Conservation (phyloP, 2,329 filamentous ascomycete genomes). For the Arthrocladium fulminans region DNA sequence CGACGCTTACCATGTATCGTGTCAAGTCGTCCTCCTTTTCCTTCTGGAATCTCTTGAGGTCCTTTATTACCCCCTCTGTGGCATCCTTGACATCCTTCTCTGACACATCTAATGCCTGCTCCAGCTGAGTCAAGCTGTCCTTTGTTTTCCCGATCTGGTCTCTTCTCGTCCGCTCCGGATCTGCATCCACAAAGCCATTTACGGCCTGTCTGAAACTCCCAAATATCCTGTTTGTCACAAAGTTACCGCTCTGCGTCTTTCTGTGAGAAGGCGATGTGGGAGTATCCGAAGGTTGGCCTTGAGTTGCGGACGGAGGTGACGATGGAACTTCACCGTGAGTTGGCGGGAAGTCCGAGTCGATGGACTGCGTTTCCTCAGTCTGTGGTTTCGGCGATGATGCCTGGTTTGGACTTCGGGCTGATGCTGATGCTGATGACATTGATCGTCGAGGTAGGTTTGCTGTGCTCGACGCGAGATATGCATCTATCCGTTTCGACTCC, state of each 20-base stretch:
- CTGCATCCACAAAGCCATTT: constrained; percentile 90
- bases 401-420: constrained; percentile 32
- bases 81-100: constrained; percentile 91
- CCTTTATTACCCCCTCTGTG: constrained; percentile 75
- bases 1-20: constrained; percentile 77
- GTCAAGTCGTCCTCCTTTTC: constrained; percentile 94
- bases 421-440: constrained; percentile 41
- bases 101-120: constrained; percentile 80
- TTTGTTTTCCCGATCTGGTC: constrained; percentile 94
- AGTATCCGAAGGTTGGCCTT: constrained; percentile 50
- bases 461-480: constrained; percentile 67
- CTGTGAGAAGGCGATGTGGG: constrained; percentile 47
- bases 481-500: constrained; percentile 86
- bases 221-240: constrained; percentile 88
- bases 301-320: constrained; percentile 57
- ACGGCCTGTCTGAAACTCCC: constrained; percentile 91
- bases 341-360: constrained; percentile 92
- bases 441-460: constrained; percentile 57
- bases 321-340: constrained; percentile 66
- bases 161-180: constrained; percentile 82
- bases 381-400: constrained; percentile 46
- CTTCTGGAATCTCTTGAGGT: constrained; percentile 82
- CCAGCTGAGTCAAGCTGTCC: constrained; percentile 71
- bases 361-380: constrained; percentile 74
- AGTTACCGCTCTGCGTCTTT: constrained; percentile 77